Conservation (phyloP, 805 yeast species). For the Barnettozyma sucrosica region DNA sequence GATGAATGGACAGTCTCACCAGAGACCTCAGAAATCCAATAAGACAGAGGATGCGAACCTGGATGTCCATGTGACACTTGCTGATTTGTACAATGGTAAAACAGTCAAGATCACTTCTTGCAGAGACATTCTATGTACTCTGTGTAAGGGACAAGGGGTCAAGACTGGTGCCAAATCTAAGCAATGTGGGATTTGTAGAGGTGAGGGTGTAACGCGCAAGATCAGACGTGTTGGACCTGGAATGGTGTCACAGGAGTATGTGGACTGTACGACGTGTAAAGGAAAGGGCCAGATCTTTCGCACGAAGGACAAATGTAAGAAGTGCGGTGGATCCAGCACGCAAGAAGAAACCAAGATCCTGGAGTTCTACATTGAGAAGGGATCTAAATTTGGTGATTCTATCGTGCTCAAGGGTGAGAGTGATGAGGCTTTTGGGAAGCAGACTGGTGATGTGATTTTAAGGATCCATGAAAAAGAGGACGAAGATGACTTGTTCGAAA, state of each 20-base stretch:
- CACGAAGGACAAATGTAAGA: slow-evolving; percentile 69
- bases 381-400: slow-evolving; percentile 56
- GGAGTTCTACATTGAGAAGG: slow-evolving; percentile 73
- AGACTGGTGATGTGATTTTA: slow-evolving; percentile 74
- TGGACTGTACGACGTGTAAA: slow-evolving; percentile 60
- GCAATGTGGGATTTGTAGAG: slow-evolving; percentile 64
- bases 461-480: slow-evolving; percentile 41
- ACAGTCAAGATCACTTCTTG: slow-evolving; percentile 66
- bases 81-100: slow-evolving; percentile 77
- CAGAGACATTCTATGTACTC: slow-evolving; percentile 64
- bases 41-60: slow-evolving; percentile 66
- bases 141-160: slow-evolving; percentile 76
- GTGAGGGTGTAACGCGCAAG: slow-evolving; percentile 58
- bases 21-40: slow-evolving; percentile 16
- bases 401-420: slow-evolving; percentile 63
- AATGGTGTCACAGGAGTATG: slow-evolving; percentile 54
- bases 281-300: slow-evolving; percentile 62
- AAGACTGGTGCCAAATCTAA: slow-evolving; percentile 49
- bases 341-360: slow-evolving; percentile 62
- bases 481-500: slow-evolving; percentile 35
- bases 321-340: slow-evolving; percentile 62
- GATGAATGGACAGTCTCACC: slow-evolving; percentile 12
- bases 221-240: slow-evolving; percentile 70
- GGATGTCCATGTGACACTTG: slow-evolving; percentile 57
- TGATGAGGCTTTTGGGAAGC: slow-evolving; percentile 68